Conservation (phyloP, 192 early-diverging fungal species). For the Lobosporangium transversale region DNA sequence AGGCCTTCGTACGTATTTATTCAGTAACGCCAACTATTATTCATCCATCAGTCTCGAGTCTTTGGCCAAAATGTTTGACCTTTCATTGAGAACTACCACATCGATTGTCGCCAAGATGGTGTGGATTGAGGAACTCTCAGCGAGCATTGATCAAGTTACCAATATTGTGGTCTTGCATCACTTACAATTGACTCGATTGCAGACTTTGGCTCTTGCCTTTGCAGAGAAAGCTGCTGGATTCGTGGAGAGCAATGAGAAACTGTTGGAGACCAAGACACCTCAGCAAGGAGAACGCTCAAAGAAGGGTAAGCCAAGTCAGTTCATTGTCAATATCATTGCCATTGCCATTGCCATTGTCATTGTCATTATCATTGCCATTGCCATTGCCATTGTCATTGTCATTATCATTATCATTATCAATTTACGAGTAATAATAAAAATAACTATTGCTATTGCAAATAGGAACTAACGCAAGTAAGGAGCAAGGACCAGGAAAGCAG, state of each 20-base stretch:
- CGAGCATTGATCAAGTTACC: conserved; percentile 86
- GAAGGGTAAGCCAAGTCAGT: conserved; percentile 22
- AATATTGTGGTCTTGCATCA: conserved; percentile 87
- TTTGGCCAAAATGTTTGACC: conserved; percentile 89
- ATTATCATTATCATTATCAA: too few species aligned
- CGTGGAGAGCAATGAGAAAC: conserved; percentile 92
- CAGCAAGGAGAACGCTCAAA: conserved; percentile 50
- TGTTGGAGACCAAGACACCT: conserved; percentile 77
- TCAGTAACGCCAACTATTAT: conserved; percentile 91
- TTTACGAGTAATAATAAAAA: too few species aligned
- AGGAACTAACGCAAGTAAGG: conserved; percentile 38
- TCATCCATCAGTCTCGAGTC: conserved; percentile 86
- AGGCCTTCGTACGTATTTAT: conserved; percentile 95
- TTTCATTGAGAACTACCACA: conserved; percentile 70
- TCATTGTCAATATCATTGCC: too few species aligned
- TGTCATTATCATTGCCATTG: too few species aligned
- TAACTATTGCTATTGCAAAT: too few species aligned
- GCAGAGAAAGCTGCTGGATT: conserved; percentile 87
- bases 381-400: too few species aligned
- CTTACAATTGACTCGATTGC: conserved; percentile 77
- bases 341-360: too few species aligned
- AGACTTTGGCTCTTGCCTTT: conserved; percentile 86
- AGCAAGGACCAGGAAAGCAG: conserved; percentile 35
- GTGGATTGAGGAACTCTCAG: conserved; percentile 89
- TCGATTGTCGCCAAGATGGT: conserved; percentile 94